Conservation (phyloP, 192 early-diverging fungal genomes). For the Dimargaris verticillata region DNA sequence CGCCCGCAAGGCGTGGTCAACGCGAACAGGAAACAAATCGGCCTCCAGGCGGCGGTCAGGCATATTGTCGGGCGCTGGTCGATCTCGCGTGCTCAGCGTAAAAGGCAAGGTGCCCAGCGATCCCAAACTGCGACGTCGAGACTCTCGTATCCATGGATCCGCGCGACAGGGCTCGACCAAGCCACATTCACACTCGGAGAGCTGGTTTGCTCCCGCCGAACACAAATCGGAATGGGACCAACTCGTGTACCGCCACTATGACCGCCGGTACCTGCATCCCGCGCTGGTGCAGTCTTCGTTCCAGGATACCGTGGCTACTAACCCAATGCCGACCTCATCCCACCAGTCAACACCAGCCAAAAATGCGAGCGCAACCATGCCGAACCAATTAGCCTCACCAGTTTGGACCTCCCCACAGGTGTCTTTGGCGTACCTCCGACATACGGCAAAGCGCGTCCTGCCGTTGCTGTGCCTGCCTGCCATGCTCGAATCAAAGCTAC, state of each 20-base stretch:
- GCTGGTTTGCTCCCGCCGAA: constrained; percentile 32
- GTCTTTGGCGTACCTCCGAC: constrained; percentile 46
- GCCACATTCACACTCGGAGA: constrained; percentile 13
- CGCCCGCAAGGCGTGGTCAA: constrained; percentile 4
- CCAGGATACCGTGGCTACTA: neutral
- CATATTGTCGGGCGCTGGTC: too few species aligned
- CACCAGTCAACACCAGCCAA: too few species aligned
- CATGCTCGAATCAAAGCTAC: constrained; percentile 37
- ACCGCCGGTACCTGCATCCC: constrained; percentile 35
- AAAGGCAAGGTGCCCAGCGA: neutral
- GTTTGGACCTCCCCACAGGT: constrained; percentile 23
- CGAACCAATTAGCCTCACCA: constrained; percentile 15
- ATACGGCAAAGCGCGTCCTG: constrained; percentile 38
- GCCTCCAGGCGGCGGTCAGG: too few species aligned
- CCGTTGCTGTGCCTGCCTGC: constrained; percentile 41
- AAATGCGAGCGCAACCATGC: too few species aligned
- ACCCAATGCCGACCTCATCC: too few species aligned
- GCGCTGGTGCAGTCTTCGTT: constrained; percentile 21
- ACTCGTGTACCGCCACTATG: constrained; percentile 36
- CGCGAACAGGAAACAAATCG: neutral
- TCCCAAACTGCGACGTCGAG: too few species aligned
- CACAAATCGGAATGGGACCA: constrained; percentile 26
- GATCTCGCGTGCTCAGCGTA: neutral
- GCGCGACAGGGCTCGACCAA: neutral
- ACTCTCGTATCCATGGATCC: neutral